Evolutionary conservation across 768 basidiomycete genomes (phyloP).

Genomic region (Xerocomellus amylosporus): DNA sequence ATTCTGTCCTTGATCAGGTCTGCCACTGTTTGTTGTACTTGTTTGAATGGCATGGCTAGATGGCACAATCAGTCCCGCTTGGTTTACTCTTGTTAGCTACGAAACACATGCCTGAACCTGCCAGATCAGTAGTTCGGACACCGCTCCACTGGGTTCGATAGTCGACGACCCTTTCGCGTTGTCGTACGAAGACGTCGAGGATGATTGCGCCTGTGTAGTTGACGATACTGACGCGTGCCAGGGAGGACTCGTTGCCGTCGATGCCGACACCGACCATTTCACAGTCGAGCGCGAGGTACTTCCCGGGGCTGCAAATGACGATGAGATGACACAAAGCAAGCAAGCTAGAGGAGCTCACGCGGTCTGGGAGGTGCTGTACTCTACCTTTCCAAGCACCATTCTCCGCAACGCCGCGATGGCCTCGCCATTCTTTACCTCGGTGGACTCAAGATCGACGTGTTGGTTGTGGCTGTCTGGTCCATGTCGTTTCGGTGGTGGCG

Average conservation of each 20-base stretch:
- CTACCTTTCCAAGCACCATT: conserved; percentile 52
- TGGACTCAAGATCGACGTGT: conserved; percentile 17
- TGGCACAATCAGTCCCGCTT: background rate
- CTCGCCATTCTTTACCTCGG: conserved; percentile 46
- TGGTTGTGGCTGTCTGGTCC: background rate
- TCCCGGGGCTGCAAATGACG: conserved; percentile 51
- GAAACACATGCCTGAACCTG: conserved; percentile 46
- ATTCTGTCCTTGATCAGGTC: conserved; percentile 74
- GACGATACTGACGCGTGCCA: conserved; percentile 46
- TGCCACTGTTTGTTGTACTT: conserved; percentile 76
- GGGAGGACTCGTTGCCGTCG: conserved; percentile 13
- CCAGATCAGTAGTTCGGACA: conserved; percentile 71
- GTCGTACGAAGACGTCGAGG: conserved; percentile 83
- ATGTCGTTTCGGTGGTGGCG: background rate
- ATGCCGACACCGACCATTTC: conserved; percentile 34
- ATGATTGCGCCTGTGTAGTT: conserved; percentile 81
- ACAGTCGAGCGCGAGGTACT: conserved; percentile 85
- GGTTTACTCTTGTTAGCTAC: too few relatives aligned
- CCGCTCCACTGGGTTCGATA: conserved; percentile 91
- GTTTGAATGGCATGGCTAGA: conserved; percentile 76
- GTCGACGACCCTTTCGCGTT: conserved; percentile 86
- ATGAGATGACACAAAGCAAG: conserved; percentile 1
- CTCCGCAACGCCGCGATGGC: conserved; percentile 43
- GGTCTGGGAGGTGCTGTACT: conserved; percentile 40
- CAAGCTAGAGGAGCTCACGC: conserved; percentile 38